Evolutionary conservation across 306 rosid genomes (phyloP).

Genomic region (Cicer yamashitae): DNA sequence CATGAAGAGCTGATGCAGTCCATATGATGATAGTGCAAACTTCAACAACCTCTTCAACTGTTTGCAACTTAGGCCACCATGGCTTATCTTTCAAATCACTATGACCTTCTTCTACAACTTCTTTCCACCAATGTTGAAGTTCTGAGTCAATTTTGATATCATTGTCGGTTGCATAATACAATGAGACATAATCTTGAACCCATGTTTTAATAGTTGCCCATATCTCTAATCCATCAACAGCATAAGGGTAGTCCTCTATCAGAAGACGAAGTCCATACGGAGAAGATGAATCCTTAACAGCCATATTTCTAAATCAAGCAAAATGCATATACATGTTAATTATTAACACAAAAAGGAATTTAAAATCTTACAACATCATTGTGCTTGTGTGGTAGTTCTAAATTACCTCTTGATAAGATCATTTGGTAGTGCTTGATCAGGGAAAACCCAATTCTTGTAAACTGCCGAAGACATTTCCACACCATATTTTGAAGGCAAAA

Average conservation of each 20-base stretch:
- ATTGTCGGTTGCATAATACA: conserved; percentile 64
- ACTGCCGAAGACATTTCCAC: conserved; percentile 69
- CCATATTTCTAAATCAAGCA: conserved; percentile 65
- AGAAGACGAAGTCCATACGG: conserved; percentile 66
- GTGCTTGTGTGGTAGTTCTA: too few species aligned
- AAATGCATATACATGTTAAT: conserved; percentile 31
- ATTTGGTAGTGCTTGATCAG: conserved; percentile 72
- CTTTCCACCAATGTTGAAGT: conserved; percentile 87
- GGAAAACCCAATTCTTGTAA: conserved; percentile 74
- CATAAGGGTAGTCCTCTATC: conserved; percentile 81
- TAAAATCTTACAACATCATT: neutral
- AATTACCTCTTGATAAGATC: conserved; percentile 63
- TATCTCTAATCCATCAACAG: conserved; percentile 82
- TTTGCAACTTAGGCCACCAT: conserved; percentile 85
- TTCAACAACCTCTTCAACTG: conserved; percentile 57
- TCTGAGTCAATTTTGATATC: conserved; percentile 55
- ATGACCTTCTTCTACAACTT: conserved; percentile 68
- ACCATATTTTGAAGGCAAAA: conserved; percentile 62
- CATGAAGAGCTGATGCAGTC: conserved; percentile 78
- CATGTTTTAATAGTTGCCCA: conserved; percentile 71
- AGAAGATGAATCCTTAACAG: conserved; percentile 59
- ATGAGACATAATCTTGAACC: conserved; percentile 65
- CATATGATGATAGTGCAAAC: conserved; percentile 68
- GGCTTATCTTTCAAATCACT: conserved; percentile 68
- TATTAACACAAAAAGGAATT: neutral